Evolutionary conservation across 352 stramenopile genomes (phyloP).

Genomic region (Globisporangium cylindrosporum): DNA sequence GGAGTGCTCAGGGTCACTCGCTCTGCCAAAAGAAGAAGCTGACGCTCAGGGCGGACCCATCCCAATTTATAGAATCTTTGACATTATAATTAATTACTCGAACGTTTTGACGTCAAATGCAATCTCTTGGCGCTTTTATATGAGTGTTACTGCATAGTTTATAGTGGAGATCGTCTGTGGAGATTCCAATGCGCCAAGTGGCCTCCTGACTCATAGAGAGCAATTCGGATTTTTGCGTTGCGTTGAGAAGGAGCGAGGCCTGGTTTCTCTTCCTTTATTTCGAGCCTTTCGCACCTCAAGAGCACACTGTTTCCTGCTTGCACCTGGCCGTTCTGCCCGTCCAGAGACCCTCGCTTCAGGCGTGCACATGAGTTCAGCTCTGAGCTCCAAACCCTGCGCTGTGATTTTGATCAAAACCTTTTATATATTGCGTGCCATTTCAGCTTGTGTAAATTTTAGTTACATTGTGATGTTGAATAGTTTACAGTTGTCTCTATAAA

Average conservation of each 20-base stretch:
- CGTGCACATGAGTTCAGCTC: not conserved
- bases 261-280: slow-evolving; percentile 1
- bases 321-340: not conserved
- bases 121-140: not conserved
- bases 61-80: not conserved
- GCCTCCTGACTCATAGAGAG: slow-evolving; percentile 3
- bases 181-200: not conserved
- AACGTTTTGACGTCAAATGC: not conserved
- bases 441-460: no score
- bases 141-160: not conserved
- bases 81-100: not conserved
- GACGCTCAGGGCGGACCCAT: not conserved
- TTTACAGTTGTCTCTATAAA: no score
- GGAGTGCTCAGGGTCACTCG: no score
- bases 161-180: not conserved
- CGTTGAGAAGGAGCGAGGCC: slow-evolving; percentile 1
- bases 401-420: not conserved
- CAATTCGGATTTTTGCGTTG: not conserved
- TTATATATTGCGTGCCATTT: no score
- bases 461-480: no score
- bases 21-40: no score
- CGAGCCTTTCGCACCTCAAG: not conserved
- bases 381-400: not conserved
- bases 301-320: not conserved
- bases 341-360: not conserved